Percentiles rank a stretch among this genome's conserved stretches.
Conservation (phyloP, 1,284 basidiomycete species). For the Austroboletus novae-zelandiae region DNA sequence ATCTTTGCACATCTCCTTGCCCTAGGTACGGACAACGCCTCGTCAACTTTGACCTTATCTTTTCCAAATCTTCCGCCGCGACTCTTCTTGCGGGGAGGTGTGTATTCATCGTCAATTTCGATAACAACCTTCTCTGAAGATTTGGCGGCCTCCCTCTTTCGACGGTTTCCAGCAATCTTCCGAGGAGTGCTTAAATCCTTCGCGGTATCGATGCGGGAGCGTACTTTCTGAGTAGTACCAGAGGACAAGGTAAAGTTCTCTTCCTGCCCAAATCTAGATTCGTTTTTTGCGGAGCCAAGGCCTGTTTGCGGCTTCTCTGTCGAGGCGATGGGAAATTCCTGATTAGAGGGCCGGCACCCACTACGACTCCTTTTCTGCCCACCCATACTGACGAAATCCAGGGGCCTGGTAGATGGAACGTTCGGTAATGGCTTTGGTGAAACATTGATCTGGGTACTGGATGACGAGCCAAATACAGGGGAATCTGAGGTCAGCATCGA, state of each 20-base stretch:
- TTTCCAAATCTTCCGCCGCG: conserved; percentile 6
- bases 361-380: background rate
- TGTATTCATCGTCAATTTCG: conserved; percentile 18
- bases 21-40: conserved; percentile 1
- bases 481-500: background rate
- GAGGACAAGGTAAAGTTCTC: background rate
- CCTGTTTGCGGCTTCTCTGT: background rate
- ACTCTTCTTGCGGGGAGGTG: conserved; percentile 26
- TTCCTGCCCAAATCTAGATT: background rate
- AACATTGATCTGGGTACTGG: conserved; percentile 14
- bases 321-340: background rate
- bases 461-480: conserved; percentile 13
- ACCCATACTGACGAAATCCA: background rate
- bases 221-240: background rate
- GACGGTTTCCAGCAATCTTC: conserved; percentile 26
- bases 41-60: conserved; percentile 1
- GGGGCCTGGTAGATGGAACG: background rate
- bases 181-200: conserved; percentile 1
- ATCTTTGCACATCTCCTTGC: conserved; percentile 16
- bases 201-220: background rate
- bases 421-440: conserved; percentile 8
- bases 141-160: conserved; percentile 25
- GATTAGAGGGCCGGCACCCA: background rate
- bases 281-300: background rate
- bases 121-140: conserved; percentile 1